These are phyloP conservation scores for Gilbertella persicaria DNA, from an alignment of 371 early-diverging fungal genomes.

Conservation along the genomic window DNA sequence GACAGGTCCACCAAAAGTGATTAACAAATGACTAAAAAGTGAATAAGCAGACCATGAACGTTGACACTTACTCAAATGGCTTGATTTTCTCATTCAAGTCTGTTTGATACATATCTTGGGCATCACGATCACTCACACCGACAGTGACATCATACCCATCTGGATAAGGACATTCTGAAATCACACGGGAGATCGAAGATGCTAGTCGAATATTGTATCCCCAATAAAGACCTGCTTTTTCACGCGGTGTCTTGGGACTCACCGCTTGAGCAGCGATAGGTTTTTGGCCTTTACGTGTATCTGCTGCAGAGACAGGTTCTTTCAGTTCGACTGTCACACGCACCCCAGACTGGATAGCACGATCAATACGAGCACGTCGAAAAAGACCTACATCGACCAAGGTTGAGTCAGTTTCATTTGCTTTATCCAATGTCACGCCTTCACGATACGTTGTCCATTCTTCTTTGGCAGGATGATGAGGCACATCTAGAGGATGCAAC, in stretches of 20 bases:
- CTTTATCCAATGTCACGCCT: conserved; percentile 60
- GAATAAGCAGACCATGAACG: not conserved
- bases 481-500: conserved; percentile 69
- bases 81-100: conserved; percentile 27
- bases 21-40: conserved; percentile 53
- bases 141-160: conserved; percentile 73
- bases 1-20: conserved; percentile 71
- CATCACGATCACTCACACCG: conserved; percentile 68
- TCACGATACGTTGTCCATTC: conserved; percentile 67
- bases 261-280: conserved; percentile 63
- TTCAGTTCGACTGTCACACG: conserved; percentile 73
- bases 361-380: conserved; percentile 58
- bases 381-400: conserved; percentile 69
- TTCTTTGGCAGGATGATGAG: conserved; percentile 70
- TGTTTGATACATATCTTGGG: conserved; percentile 39
- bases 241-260: conserved; percentile 64
- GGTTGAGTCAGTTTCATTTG: conserved; percentile 51
- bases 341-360: conserved; percentile 58
- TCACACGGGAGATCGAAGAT: conserved; percentile 60
- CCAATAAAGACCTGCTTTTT: conserved; percentile 74
- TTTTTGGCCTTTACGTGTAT: conserved; percentile 50
- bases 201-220: conserved; percentile 74
- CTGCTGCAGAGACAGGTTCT: conserved; percentile 41
- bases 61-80: conserved; percentile 22
- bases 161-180: conserved; percentile 64